These are phyloP conservation scores for Dillenia suffruticosa DNA, from an alignment of 164 flowering plant genomes.

Conservation along the genomic window DNA sequence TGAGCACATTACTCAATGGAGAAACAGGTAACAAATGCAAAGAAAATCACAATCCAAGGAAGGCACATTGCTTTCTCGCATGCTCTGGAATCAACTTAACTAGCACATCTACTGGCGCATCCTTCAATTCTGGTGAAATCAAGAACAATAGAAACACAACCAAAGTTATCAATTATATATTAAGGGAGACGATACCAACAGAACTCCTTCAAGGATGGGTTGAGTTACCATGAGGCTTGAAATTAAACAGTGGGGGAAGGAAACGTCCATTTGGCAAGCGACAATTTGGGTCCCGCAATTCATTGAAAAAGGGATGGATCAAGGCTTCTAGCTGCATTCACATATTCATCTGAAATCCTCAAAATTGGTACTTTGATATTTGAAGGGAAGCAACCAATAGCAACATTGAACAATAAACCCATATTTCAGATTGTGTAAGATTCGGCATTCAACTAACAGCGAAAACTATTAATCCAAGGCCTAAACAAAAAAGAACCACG, in stretches of 20 bases:
- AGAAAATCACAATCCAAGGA: conserved; percentile 42
- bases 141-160: conserved; percentile 1
- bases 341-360: not conserved
- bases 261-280: conserved; percentile 73
- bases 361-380: too few species aligned
- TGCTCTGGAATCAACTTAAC: conserved; percentile 69
- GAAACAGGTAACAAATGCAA: not conserved
- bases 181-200: not conserved
- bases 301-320: conserved; percentile 74
- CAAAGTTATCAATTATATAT: not conserved
- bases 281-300: conserved; percentile 64
- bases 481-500: too few species aligned
- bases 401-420: too few species aligned
- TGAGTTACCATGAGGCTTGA: conserved; percentile 55
- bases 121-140: conserved; percentile 51
- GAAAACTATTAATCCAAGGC: too few species aligned
- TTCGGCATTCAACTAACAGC: too few species aligned
- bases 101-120: conserved; percentile 49
- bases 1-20: not conserved
- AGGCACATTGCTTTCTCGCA: conserved; percentile 75
- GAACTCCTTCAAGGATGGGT: not conserved
- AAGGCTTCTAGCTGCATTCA: conserved; percentile 60
- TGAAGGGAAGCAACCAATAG: too few species aligned
- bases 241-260: conserved; percentile 78
- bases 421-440: too few species aligned